phyloP scores from a whole-genome alignment of 345 rosid species.

The Anacardium occidentale region DNA sequence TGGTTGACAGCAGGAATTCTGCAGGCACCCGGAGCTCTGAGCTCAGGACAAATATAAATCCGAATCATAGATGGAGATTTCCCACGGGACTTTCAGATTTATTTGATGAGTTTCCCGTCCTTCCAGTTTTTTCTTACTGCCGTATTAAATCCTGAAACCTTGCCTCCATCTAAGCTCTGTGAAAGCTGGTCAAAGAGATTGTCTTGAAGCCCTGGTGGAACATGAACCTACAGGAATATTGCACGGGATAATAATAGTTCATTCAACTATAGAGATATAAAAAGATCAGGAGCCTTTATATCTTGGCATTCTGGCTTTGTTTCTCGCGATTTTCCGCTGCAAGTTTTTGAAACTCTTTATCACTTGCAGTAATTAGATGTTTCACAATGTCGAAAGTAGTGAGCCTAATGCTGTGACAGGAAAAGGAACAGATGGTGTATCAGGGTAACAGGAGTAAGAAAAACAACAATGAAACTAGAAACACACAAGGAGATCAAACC shows the following conservation, averaged over 20 bases:
- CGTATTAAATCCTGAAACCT: slow-evolving; percentile 63
- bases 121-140: slow-evolving; percentile 57
- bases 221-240: slow-evolving; percentile 4
- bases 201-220: background rate
- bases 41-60: background rate
- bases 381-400: slow-evolving; percentile 84
- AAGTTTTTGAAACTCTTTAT: slow-evolving; percentile 75
- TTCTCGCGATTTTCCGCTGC: slow-evolving; percentile 60
- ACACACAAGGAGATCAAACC: background rate
- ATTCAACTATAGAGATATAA: background rate
- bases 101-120: slow-evolving; percentile 61
- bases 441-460: slow-evolving; percentile 5
- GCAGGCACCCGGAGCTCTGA: background rate
- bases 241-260: background rate
- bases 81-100: slow-evolving; percentile 65
- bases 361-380: slow-evolving; percentile 66
- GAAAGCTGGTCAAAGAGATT: slow-evolving; percentile 41
- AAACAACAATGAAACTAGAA: background rate
- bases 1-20: background rate
- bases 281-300: slow-evolving; percentile 17
- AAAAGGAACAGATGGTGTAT: background rate
- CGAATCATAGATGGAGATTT: slow-evolving; percentile 48
- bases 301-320: slow-evolving; percentile 33
- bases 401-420: slow-evolving; percentile 82
- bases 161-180: slow-evolving; percentile 60